Evolutionary conservation across 768 basidiomycete species (phyloP).

Genomic region (Tylopilus balloui): DNA sequence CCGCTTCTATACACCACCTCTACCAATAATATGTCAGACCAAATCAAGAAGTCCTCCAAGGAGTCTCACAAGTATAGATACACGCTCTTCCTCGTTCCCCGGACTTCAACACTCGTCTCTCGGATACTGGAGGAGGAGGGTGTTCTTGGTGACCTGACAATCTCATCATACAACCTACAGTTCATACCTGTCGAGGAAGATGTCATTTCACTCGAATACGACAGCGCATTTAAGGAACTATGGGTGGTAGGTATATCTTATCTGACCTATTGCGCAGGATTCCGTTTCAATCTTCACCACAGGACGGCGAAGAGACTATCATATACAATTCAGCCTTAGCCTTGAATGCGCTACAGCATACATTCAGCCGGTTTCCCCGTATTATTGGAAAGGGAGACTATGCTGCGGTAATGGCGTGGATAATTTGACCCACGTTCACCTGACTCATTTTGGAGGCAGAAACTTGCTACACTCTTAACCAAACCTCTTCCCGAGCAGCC

Average conservation of each 20-base stretch:
- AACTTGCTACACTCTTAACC: slow-evolving; percentile 67
- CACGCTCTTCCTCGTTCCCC: slow-evolving; percentile 83
- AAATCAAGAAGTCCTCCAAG: slow-evolving; percentile 77
- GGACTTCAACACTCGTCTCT: slow-evolving; percentile 80
- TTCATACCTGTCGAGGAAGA: slow-evolving; percentile 94
- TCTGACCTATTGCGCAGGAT: neutral
- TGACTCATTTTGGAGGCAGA: slow-evolving; percentile 41
- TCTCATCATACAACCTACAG: slow-evolving; percentile 85
- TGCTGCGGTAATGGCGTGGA: slow-evolving; percentile 52
- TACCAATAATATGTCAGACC: slow-evolving; percentile 53
- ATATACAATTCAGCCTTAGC: slow-evolving; percentile 89
- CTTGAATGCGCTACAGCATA: slow-evolving; percentile 72
- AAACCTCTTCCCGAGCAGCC: slow-evolving; percentile 48
- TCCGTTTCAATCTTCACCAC: neutral
- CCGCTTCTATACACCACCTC: slow-evolving; percentile 7
- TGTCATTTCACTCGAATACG: slow-evolving; percentile 85
- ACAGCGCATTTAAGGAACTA: slow-evolving; percentile 80
- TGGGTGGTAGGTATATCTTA: slow-evolving; percentile 66
- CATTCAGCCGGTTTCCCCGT: slow-evolving; percentile 87
- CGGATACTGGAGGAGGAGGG: slow-evolving; percentile 92
- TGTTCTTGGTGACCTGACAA: slow-evolving; percentile 90
- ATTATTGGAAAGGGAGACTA: slow-evolving; percentile 92
- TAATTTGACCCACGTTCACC: neutral
- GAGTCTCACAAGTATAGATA: slow-evolving; percentile 77
- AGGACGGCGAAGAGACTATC: slow-evolving; percentile 93